Evolutionary conservation across 2,329 filamentous ascomycete genomes (phyloP).

Genomic region (Xylariaceae sp.): DNA sequence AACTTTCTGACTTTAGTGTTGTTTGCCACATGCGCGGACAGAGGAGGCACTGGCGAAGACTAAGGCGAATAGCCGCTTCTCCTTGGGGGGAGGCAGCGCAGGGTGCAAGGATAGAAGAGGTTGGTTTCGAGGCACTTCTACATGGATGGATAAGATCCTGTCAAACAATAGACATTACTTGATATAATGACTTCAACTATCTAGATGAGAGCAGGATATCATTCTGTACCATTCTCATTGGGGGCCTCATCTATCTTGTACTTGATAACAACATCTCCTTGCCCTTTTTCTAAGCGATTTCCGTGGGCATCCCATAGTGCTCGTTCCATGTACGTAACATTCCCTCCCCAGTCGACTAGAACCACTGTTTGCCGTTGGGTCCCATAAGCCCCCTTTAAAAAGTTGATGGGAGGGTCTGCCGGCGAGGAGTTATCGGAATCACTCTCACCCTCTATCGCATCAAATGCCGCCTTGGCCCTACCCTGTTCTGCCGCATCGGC

Average conservation of each 20-base stretch:
- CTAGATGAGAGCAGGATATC: not conserved
- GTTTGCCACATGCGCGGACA: no score
- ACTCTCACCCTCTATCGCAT: slow-evolving; percentile 36
- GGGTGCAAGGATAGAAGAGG: not conserved
- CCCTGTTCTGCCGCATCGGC: slow-evolving; percentile 37
- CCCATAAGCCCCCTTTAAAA: slow-evolving; percentile 57
- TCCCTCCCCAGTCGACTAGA: slow-evolving; percentile 58
- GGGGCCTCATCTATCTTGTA: slow-evolving; percentile 48
- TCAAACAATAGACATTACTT: not conserved
- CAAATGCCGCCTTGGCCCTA: slow-evolving; percentile 35
- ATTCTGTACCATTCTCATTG: slow-evolving; percentile 1
- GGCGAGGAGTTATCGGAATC: slow-evolving; percentile 34
- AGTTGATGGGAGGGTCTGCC: slow-evolving; percentile 39
- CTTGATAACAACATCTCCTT: slow-evolving; percentile 51
- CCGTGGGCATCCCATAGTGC: slow-evolving; percentile 56
- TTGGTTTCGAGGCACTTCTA: not conserved
- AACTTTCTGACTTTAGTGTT: no score
- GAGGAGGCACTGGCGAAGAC: no score
- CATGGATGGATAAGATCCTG: not conserved
- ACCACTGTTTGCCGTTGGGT: slow-evolving; percentile 61
- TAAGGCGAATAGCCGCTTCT: no score
- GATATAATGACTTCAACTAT: not conserved
- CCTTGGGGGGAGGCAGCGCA: no score
- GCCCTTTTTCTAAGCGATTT: slow-evolving; percentile 46
- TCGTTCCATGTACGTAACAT: slow-evolving; percentile 54